Evolutionary conservation across 192 early-diverging fungal species (phyloP).

Genomic region (Coemansia sp.): DNA sequence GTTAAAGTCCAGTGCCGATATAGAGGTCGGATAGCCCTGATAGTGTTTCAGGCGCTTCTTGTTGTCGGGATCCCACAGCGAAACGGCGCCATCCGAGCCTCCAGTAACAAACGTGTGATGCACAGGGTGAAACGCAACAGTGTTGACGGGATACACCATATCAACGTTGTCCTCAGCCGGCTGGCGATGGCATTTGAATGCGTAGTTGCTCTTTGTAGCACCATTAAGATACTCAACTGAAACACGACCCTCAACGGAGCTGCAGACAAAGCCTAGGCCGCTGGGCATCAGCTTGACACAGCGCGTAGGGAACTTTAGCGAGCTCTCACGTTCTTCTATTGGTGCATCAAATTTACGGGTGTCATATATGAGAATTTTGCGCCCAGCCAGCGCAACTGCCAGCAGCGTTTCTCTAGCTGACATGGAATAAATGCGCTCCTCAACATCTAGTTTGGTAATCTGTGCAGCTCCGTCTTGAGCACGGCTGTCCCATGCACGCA

Average conservation of each 20-base stretch:
- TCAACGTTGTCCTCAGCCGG: slow-evolving; percentile 70
- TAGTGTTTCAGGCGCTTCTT: slow-evolving; percentile 85
- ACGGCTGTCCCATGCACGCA: slow-evolving; percentile 57
- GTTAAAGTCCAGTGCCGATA: slow-evolving; percentile 80
- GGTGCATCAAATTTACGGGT: slow-evolving; percentile 76
- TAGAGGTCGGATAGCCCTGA: slow-evolving; percentile 75
- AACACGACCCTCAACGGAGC: slow-evolving; percentile 93
- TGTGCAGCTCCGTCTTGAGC: slow-evolving; percentile 50
- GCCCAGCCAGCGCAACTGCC: slow-evolving; percentile 80
- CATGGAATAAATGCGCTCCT: slow-evolving; percentile 81
- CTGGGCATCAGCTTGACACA: slow-evolving; percentile 83
- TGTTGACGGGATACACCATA: slow-evolving; percentile 89
- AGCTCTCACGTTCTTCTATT: slow-evolving; percentile 69
- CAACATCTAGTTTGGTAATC: slow-evolving; percentile 19
- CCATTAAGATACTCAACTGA: slow-evolving; percentile 91
- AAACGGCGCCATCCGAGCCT: slow-evolving; percentile 88
- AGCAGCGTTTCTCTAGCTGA: slow-evolving; percentile 69
- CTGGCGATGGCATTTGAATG: slow-evolving; percentile 96
- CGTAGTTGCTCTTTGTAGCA: slow-evolving; percentile 73
- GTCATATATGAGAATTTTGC: slow-evolving; percentile 82
- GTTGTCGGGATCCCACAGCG: slow-evolving; percentile 90
- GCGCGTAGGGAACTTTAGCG: slow-evolving; percentile 88
- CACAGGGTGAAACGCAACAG: slow-evolving; percentile 87
- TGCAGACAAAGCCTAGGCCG: slow-evolving; percentile 82
- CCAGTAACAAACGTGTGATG: slow-evolving; percentile 95